Conservation (phyloP, 495 filamentous ascomycete genomes). For the Penicillium flavigenum region DNA sequence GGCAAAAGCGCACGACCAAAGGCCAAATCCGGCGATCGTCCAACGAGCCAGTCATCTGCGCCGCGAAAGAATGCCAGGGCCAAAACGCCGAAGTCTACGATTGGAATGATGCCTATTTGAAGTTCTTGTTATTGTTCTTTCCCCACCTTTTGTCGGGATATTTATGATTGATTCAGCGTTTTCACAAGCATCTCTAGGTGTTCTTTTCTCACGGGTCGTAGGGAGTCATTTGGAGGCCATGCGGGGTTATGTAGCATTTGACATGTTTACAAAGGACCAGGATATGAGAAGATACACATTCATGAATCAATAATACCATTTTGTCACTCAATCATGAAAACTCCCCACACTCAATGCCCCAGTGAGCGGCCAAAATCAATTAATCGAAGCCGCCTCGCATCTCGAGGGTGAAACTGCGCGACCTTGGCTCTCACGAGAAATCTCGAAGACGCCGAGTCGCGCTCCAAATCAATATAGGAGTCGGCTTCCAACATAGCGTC, state of each 20-base stretch:
- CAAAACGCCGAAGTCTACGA: slow-evolving; percentile 38
- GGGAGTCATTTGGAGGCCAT: background rate
- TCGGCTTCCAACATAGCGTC: slow-evolving; percentile 62
- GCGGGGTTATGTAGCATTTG: slow-evolving; percentile 7
- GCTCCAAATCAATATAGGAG: slow-evolving; percentile 65
- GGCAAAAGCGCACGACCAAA: slow-evolving; percentile 29
- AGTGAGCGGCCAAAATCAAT: slow-evolving; percentile 82
- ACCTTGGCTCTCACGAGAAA: slow-evolving; percentile 84
- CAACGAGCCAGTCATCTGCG: slow-evolving; percentile 26
- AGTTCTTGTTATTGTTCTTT: slow-evolving; percentile 13
- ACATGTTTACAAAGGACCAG: slow-evolving; percentile 12
- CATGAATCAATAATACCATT: slow-evolving; percentile 21
- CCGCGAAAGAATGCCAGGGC: slow-evolving; percentile 31
- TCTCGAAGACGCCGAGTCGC: slow-evolving; percentile 76
- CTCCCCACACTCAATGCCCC: slow-evolving; percentile 51
- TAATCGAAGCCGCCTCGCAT: slow-evolving; percentile 71
- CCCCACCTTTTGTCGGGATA: slow-evolving; percentile 10
- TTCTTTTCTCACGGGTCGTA: slow-evolving; percentile 15
- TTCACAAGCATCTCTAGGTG: slow-evolving; percentile 26
- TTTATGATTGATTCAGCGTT: slow-evolving; percentile 28
- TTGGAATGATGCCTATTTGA: slow-evolving; percentile 51
- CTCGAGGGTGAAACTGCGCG: slow-evolving; percentile 81
- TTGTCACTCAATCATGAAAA: slow-evolving; percentile 5
- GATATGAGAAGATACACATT: slow-evolving; percentile 17
- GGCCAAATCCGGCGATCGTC: slow-evolving; percentile 27